A percentile compares a stretch with the other conserved stretches of the same genome.
These are phyloP conservation scores for Rubia occidens DNA, from an alignment of 305 asterid species.

Conservation along the genomic window DNA sequence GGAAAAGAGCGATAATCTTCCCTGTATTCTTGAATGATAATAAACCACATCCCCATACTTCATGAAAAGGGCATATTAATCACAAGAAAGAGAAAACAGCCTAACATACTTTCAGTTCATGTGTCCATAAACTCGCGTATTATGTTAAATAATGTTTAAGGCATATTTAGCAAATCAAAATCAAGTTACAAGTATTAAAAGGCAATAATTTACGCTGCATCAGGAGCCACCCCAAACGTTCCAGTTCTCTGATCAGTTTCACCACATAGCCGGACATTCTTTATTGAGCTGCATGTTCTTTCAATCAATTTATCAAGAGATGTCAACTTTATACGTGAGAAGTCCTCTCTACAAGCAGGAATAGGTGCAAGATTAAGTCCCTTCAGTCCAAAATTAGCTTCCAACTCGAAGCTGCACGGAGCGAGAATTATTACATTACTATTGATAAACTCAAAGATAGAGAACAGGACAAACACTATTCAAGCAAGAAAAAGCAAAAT, in stretches of 20 bases:
- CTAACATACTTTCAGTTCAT: slow-evolving; percentile 1
- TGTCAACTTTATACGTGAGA: slow-evolving; percentile 72
- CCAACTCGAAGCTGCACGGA: slow-evolving; percentile 40
- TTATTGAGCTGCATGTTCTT: slow-evolving; percentile 72
- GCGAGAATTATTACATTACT: slow-evolving; percentile 15
- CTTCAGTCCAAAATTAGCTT: slow-evolving; percentile 34
- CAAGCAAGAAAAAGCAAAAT: background rate
- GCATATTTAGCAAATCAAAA: background rate
- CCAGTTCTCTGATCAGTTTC: slow-evolving; percentile 73
- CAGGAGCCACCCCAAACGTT: slow-evolving; percentile 90
- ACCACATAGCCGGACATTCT: slow-evolving; percentile 80
- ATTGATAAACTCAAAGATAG: slow-evolving; percentile 6
- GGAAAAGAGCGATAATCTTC: background rate
- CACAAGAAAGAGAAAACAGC: background rate
- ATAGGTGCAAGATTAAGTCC: slow-evolving; percentile 50
- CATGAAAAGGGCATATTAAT: background rate
- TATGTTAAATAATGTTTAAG: background rate
- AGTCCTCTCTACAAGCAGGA: slow-evolving; percentile 90
- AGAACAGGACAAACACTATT: background rate
- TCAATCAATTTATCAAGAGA: slow-evolving; percentile 80
- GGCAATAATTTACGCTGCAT: slow-evolving; percentile 74
- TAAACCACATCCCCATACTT: background rate
- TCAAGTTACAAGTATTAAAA: slow-evolving; percentile 3
- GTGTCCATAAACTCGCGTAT: background rate
- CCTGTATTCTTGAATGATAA: background rate